Percentiles rank a stretch among this genome's conserved stretches.
phyloP scores from a whole-genome alignment of 129 eudicot species.

The Artemisia tridentata region DNA sequence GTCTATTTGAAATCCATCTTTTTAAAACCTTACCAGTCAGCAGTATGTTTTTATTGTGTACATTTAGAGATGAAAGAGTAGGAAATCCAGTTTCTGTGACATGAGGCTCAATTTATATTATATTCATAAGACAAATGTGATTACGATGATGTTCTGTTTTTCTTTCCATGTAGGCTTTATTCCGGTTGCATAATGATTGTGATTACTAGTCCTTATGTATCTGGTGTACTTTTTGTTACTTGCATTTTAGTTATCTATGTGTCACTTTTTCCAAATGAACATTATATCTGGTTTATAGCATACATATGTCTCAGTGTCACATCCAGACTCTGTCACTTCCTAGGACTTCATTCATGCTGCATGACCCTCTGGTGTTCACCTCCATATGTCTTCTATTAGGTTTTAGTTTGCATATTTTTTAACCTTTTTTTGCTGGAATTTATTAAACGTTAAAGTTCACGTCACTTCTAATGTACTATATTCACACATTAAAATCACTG shows the following conservation, averaged over 20 bases:
- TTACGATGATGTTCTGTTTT: no score
- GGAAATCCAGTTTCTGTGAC: no score
- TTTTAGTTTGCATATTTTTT: background rate
- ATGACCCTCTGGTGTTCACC: background rate
- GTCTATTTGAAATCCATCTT: no score
- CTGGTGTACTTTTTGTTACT: background rate
- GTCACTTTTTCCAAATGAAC: background rate
- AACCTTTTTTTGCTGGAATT: background rate
- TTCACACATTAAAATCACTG: constrained; percentile 7
- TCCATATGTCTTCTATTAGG: background rate
- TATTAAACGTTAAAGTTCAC: background rate
- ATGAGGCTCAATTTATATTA: no score
- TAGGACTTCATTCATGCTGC: background rate
- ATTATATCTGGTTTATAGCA: background rate
- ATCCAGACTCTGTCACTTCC: background rate
- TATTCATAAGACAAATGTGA: no score
- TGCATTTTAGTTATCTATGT: background rate
- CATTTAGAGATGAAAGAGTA: no score
- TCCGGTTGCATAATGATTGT: background rate
- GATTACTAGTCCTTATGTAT: background rate
- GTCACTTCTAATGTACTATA: background rate
- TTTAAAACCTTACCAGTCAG: no score
- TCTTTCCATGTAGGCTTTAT: no score
- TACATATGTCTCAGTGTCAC: background rate
- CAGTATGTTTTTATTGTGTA: no score